phyloP scores from a whole-genome alignment of 495 filamentous ascomycete genomes.

The Pseudoneurospora amorphoporcata region DNA sequence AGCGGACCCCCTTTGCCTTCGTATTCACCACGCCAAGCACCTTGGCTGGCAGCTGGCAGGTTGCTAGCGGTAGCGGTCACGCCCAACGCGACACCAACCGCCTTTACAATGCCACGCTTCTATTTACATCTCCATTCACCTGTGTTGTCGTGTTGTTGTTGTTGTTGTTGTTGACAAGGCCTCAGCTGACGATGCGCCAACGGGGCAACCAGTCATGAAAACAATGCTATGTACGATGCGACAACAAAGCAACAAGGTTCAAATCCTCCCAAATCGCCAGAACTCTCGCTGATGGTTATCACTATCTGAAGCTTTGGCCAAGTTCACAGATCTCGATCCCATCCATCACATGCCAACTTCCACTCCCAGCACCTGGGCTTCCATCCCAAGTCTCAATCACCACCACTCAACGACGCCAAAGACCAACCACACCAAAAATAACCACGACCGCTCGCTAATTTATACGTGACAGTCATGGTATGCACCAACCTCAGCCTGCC shows the following conservation, averaged over 20 bases:
- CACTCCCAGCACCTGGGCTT: background rate
- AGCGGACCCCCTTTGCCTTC: background rate
- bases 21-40: background rate
- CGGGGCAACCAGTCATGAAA: background rate
- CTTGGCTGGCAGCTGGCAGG: background rate
- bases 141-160: background rate
- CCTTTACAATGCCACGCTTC: background rate
- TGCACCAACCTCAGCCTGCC: slow-evolving; percentile 14
- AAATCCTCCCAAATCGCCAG: background rate
- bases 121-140: background rate
- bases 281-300: background rate
- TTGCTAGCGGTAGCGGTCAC: background rate
- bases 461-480: slow-evolving; percentile 3
- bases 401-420: slow-evolving; percentile 1
- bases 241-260: background rate
- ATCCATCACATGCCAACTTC: background rate
- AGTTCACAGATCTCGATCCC: background rate
- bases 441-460: background rate
- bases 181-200: background rate
- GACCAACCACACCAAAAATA: background rate
- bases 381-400: slow-evolving; percentile 10
- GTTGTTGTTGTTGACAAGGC: background rate
- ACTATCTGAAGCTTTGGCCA: background rate
- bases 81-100: background rate
- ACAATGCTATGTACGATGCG: background rate